Evolutionary conservation across 2,329 filamentous ascomycete genomes (phyloP), one percentile per base, ranked within the genome.

Genomic region (Zopfia rhizophila): DNA sequence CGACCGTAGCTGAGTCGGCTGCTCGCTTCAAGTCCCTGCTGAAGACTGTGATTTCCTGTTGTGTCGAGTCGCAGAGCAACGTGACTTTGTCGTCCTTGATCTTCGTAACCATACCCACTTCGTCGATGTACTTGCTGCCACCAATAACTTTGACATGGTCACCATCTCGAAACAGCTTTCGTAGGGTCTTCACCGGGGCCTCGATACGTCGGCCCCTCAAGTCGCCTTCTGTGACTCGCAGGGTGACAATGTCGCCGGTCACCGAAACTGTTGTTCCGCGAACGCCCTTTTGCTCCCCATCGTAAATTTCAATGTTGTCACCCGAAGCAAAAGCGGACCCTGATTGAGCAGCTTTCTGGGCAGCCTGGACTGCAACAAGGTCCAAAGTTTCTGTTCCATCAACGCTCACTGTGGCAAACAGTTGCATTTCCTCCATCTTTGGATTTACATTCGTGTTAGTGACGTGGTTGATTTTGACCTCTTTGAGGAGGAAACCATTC

Each of bases 141-240:
- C 94, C 93, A 68, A 97, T 96, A 58, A 99, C 94, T 77, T 97
- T 97, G 77, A 99, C 94, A 67, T 99, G 94, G 65, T 99, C 94
- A 78, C 94, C 94, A 52, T 92, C 83, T 56, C 83, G 86, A 81
- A 99, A 99, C 21, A 90, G 84, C 75, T 99, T 99, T 46, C 94
- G 89, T 18, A 99, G 80, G 31, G 90, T 90, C 73, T 94, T 95
- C 53, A 91, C 88, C 1, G 94, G 94, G 8, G 96, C 92, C 68
- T 97, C 93, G 32, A 99, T 94, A 4, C 82, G 86, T 68, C 96
- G 89, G 7, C 92, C 93, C 38, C 78, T 79, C 19, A 97, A 79
- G 28, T 89, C 87, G 33, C 94, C 94, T 63, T 95, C 88, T 1
- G 85, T 88, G 12, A 97, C 91, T 48, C 84, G 80, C 63, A 99